Percentiles rank a stretch among this genome's conserved stretches.
These are phyloP conservation scores for Solanum clarkiae DNA, from an alignment of 257 asterid species.

Conservation along the genomic window DNA sequence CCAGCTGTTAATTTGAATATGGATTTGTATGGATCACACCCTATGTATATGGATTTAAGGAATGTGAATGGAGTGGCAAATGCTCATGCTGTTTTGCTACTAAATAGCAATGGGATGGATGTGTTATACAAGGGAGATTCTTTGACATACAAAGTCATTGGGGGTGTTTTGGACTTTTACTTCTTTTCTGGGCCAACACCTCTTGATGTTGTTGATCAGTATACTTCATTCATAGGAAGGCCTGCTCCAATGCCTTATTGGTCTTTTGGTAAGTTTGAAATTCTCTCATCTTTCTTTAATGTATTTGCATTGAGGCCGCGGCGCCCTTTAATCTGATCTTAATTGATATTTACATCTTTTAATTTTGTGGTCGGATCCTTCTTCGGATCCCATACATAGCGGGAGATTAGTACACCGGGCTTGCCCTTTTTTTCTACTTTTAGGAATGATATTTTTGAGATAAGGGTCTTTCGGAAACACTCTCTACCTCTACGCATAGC, in stretches of 20 bases:
- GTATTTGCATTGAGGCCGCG: background rate
- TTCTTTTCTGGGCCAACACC: constrained; percentile 16
- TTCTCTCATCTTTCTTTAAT: background rate
- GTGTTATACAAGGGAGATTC: constrained; percentile 10
- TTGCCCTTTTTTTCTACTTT: too few relatives aligned
- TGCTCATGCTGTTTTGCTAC: constrained; percentile 13
- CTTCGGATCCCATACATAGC: too few relatives aligned
- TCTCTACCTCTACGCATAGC: too few relatives aligned
- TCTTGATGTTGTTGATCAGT: constrained; percentile 11
- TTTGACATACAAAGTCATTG: constrained; percentile 18
- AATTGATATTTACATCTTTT: too few relatives aligned
- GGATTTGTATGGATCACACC: constrained; percentile 82
- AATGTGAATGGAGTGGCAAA: background rate
- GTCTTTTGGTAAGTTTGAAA: constrained; percentile 16
- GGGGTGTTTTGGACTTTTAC: constrained; percentile 16
- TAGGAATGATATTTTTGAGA: too few relatives aligned
- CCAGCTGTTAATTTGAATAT: constrained; percentile 36
- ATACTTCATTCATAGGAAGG: constrained; percentile 13
- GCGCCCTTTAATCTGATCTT: too few relatives aligned
- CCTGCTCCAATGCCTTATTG: constrained; percentile 27
- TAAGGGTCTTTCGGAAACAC: too few relatives aligned
- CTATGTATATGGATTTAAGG: constrained; percentile 41
- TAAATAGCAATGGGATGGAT: constrained; percentile 24
- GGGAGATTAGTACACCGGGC: too few relatives aligned
- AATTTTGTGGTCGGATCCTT: too few relatives aligned